Conservation (phyloP, 306 rosid genomes). For the Echinosophora koreensis region DNA sequence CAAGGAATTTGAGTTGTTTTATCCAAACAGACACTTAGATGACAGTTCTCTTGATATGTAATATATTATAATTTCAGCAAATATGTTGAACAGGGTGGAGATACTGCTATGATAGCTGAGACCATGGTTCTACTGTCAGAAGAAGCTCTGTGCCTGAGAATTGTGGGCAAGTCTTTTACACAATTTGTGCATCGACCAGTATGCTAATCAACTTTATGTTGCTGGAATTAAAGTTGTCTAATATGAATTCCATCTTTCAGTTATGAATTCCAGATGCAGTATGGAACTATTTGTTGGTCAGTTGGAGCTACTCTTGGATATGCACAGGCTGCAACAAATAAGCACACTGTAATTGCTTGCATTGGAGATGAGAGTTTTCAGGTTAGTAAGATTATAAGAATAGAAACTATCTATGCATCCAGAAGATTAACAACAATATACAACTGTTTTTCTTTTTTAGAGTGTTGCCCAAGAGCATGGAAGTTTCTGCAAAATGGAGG, state of each 20-base stretch:
- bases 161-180: slow-evolving; percentile 67
- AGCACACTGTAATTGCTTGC: slow-evolving; percentile 78
- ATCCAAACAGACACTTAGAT: too few relatives aligned
- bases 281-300: slow-evolving; percentile 96
- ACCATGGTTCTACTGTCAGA: slow-evolving; percentile 96
- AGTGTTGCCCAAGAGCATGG: background rate
- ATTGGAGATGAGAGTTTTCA: slow-evolving; percentile 96
- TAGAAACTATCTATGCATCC: slow-evolving; percentile 12
- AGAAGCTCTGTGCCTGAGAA: slow-evolving; percentile 71
- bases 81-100: slow-evolving; percentile 61
- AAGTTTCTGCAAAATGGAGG: slow-evolving; percentile 10
- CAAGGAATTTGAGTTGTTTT: too few relatives aligned
- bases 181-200: slow-evolving; percentile 11
- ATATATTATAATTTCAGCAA: too few relatives aligned
- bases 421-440: background rate
- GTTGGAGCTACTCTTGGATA: slow-evolving; percentile 95
- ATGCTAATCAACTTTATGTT: background rate
- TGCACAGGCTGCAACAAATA: slow-evolving; percentile 79
- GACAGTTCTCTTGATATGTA: too few relatives aligned
- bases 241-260: slow-evolving; percentile 60
- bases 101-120: slow-evolving; percentile 82
- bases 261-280: slow-evolving; percentile 95
- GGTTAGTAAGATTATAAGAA: slow-evolving; percentile 56
- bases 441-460: background rate
- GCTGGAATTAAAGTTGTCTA: slow-evolving; percentile 25